Conservation (phyloP, 805 yeast species). For the Komagataella mondaviorum region DNA sequence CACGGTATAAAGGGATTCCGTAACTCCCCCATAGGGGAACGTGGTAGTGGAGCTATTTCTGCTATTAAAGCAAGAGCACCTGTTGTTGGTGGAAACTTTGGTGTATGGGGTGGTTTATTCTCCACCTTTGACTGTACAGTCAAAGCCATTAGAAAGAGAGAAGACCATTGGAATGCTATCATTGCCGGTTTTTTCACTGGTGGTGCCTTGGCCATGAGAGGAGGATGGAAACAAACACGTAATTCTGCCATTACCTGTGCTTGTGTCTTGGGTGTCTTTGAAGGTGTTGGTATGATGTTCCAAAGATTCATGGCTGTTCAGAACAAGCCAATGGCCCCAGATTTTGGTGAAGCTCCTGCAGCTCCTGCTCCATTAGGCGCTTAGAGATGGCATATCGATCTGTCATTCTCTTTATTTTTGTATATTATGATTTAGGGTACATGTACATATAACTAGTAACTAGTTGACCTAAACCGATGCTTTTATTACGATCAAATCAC, state of each 20-base stretch:
- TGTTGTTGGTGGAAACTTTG: conserved; percentile 96
- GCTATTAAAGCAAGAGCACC: conserved; percentile 97
- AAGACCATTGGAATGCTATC: conserved; percentile 97
- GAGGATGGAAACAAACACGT: conserved; percentile 95
- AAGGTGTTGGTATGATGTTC: conserved; percentile 96
- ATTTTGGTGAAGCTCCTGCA: conserved; percentile 28
- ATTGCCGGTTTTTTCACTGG: conserved; percentile 97
- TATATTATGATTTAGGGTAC: conserved; percentile 1
- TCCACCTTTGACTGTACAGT: conserved; percentile 93
- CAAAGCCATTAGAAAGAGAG: conserved; percentile 91
- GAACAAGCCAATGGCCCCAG: conserved; percentile 59
- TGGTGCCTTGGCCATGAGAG: conserved; percentile 96
- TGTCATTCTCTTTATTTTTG: neutral
- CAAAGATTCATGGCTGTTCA: conserved; percentile 80
- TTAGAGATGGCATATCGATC: conserved; percentile 1
- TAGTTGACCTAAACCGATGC: neutral
- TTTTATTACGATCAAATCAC: neutral
- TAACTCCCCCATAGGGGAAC: conserved; percentile 94
- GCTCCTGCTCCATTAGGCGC: conserved; percentile 13
- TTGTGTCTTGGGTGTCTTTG: conserved; percentile 88
- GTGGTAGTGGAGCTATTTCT: conserved; percentile 76
- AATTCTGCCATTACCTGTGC: conserved; percentile 97
- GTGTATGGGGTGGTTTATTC: conserved; percentile 98
- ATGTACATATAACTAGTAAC: neutral
- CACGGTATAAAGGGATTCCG: conserved; percentile 98